Evolutionary conservation across 164 flowering plant species (phyloP).

Genomic region (Vitis rupestris): DNA sequence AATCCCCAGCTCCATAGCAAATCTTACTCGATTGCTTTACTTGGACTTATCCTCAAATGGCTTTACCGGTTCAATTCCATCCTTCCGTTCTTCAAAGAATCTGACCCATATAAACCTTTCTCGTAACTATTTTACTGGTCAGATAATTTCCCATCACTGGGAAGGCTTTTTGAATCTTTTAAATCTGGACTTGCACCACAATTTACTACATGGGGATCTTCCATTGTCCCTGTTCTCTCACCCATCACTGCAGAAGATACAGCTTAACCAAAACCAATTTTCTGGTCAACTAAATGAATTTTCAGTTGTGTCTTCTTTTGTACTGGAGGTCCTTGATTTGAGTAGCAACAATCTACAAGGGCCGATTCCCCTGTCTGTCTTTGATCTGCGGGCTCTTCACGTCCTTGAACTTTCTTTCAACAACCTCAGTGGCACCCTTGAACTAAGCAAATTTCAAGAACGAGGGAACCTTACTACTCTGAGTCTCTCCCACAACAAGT

Average conservation of each 20-base stretch:
- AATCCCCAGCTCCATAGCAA: constrained; percentile 24
- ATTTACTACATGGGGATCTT: constrained; percentile 30
- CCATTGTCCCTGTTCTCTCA: constrained; percentile 28
- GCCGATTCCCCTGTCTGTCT: too few species aligned
- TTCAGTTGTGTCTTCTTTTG: not conserved
- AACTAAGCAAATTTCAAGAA: too few species aligned
- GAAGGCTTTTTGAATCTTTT: constrained; percentile 3
- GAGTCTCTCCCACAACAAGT: too few species aligned
- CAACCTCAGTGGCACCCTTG: too few species aligned
- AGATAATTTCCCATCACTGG: constrained; percentile 13
- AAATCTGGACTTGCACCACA: constrained; percentile 15
- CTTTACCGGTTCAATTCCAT: constrained; percentile 33
- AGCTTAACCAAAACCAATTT: constrained; percentile 24
- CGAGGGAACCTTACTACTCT: too few species aligned
- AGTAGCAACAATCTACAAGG: too few species aligned
- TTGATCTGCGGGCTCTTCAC: too few species aligned
- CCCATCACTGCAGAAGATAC: constrained; percentile 23
- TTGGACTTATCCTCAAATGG: constrained; percentile 25
- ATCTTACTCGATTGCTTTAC: constrained; percentile 20
- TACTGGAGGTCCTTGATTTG: too few species aligned
- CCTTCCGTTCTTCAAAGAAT: constrained; percentile 17
- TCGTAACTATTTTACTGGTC: constrained; percentile 16
- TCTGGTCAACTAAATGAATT: constrained; percentile 17
- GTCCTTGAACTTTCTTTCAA: too few species aligned
- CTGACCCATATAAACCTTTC: constrained; percentile 14